Evolutionary conservation across 345 rosid species (phyloP).

Genomic region (Camelina laxa): DNA sequence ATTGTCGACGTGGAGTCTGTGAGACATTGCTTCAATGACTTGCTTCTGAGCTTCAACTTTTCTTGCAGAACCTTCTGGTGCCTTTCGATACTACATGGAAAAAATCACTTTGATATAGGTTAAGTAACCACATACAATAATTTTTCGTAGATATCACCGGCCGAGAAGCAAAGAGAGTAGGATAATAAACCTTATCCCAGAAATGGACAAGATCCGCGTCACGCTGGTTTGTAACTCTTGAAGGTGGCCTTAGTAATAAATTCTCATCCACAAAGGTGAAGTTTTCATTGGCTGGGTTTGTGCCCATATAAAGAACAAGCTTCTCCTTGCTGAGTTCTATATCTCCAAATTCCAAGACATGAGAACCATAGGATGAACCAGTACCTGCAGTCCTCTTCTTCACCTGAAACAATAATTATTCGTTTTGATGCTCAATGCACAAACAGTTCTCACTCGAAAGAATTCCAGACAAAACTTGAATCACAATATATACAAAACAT

Average conservation of each 20-base stretch:
- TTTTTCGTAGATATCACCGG: not conserved
- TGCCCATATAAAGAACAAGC: constrained; percentile 74
- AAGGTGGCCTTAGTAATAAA: constrained; percentile 53
- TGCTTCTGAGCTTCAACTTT: constrained; percentile 79
- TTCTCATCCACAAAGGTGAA: constrained; percentile 66
- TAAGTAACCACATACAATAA: not conserved
- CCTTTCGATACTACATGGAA: constrained; percentile 70
- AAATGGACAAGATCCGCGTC: constrained; percentile 95
- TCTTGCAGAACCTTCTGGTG: constrained; percentile 81
- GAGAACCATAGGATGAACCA: constrained; percentile 67
- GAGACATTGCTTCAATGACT: constrained; percentile 85
- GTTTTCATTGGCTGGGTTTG: constrained; percentile 92
- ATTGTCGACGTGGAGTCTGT: constrained; percentile 77
- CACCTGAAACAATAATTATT: constrained; percentile 57
- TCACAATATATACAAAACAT: not conserved
- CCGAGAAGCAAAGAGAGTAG: not conserved
- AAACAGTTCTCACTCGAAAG: not conserved
- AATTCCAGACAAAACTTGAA: not conserved
- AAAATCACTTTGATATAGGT: not conserved
- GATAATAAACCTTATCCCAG: constrained; percentile 78
- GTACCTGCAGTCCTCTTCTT: constrained; percentile 66
- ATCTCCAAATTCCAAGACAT: constrained; percentile 94
- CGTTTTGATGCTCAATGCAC: not conserved
- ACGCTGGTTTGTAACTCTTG: constrained; percentile 84
- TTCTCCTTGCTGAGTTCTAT: constrained; percentile 54